These are phyloP conservation scores for Blastosporella zonata DNA, from an alignment of 1,284 basidiomycete species.

Conservation along the genomic window DNA sequence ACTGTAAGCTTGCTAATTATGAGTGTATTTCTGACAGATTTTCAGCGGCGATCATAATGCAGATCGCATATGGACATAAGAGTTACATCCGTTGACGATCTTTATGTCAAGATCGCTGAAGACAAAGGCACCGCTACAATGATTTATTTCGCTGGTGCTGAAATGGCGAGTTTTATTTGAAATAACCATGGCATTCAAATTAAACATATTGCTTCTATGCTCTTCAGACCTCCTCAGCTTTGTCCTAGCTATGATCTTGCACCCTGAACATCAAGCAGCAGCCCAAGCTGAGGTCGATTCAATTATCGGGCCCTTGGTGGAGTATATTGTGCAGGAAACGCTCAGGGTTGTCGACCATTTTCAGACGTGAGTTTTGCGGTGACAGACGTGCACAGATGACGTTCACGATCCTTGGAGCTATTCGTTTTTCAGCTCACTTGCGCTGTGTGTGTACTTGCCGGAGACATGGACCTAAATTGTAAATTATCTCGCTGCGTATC, in stretches of 20 bases:
- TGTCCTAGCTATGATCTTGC: slow-evolving; percentile 39
- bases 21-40: too few species aligned
- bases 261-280: slow-evolving; percentile 39
- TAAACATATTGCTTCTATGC: not conserved
- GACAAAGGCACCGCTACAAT: slow-evolving; percentile 9
- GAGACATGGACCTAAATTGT: too few species aligned
- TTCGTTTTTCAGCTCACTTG: too few species aligned
- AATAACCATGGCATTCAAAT: not conserved
- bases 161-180: slow-evolving; percentile 12
- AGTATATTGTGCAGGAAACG: slow-evolving; percentile 32
- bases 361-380: not conserved
- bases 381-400: not conserved
- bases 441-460: too few species aligned
- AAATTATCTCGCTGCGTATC: too few species aligned
- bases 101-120: slow-evolving; percentile 19
- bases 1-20: not conserved
- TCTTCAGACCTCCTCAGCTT: slow-evolving; percentile 23
- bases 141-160: slow-evolving; percentile 15
- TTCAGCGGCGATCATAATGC: slow-evolving; percentile 22
- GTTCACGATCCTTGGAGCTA: too few species aligned
- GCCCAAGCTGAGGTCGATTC: slow-evolving; percentile 45
- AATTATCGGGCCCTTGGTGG: slow-evolving; percentile 34
- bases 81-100: slow-evolving; percentile 22
- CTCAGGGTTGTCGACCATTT: slow-evolving; percentile 25
- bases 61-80: slow-evolving; percentile 24